Conservation (phyloP, 331 rosid species). For the Malus hybrid region DNA sequence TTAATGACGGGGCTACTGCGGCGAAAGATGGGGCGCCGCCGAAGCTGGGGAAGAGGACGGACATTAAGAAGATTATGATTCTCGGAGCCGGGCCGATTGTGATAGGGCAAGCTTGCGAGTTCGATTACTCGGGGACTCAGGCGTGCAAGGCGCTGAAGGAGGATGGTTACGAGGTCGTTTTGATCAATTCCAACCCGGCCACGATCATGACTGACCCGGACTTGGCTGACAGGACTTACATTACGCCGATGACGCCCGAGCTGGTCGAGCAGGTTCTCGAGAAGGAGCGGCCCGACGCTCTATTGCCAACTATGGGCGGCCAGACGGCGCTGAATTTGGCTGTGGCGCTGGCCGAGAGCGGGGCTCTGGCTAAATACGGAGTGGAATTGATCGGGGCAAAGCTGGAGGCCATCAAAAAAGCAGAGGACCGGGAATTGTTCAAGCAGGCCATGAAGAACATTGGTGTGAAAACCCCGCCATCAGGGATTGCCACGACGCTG, state of each 20-base stretch:
- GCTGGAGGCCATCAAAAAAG: constrained; percentile 85
- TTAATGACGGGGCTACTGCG: background rate
- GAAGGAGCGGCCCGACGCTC: constrained; percentile 82
- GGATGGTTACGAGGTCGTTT: constrained; percentile 76
- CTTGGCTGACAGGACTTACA: constrained; percentile 66
- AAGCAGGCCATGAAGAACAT: constrained; percentile 85
- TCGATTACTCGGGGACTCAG: constrained; percentile 94
- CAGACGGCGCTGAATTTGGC: constrained; percentile 91
- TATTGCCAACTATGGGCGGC: constrained; percentile 95
- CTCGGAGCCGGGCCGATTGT: constrained; percentile 97
- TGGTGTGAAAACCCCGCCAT: constrained; percentile 85
- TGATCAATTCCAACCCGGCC: constrained; percentile 91
- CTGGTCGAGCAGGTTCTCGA: constrained; percentile 77
- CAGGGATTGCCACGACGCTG: constrained; percentile 58
- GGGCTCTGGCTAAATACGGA: constrained; percentile 63
- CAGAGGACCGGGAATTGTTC: constrained; percentile 85
- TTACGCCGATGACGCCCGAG: constrained; percentile 93
- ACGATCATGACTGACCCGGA: constrained; percentile 99
- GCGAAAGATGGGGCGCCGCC: background rate
- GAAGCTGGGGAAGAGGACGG: constrained; percentile 56
- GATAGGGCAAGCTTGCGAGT: constrained; percentile 95
- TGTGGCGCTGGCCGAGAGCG: constrained; percentile 72
- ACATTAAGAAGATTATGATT: constrained; percentile 82
- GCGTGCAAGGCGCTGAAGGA: constrained; percentile 90
- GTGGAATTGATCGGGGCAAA: constrained; percentile 90